Conservation (phyloP, 2,329 filamentous ascomycete species). For the Xylariaceae sp. region DNA sequence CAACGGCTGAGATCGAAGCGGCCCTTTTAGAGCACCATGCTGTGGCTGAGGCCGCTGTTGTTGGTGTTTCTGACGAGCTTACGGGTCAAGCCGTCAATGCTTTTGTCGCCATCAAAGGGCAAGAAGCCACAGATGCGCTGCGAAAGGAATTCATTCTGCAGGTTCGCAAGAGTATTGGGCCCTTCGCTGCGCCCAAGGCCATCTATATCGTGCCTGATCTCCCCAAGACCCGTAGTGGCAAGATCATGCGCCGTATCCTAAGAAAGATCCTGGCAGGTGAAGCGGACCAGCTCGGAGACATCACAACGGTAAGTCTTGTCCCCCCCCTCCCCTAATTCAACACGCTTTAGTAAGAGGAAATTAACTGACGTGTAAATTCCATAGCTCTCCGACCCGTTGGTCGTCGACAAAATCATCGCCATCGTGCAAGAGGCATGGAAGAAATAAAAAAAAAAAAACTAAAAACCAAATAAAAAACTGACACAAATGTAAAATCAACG, state of each 20-base stretch:
- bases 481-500: neutral
- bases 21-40: conserved; percentile 86
- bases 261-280: conserved; percentile 96
- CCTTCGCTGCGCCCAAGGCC: conserved; percentile 92
- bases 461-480: neutral
- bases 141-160: conserved; percentile 92
- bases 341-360: neutral
- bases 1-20: conserved; percentile 96
- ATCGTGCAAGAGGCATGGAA: conserved; percentile 62
- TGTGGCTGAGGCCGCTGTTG: conserved; percentile 91
- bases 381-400: conserved; percentile 79
- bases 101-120: conserved; percentile 84
- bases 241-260: conserved; percentile 97
- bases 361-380: conserved; percentile 6
- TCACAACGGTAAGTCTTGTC: conserved; percentile 65
- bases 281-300: conserved; percentile 94
- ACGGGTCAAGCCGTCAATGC: conserved; percentile 97
- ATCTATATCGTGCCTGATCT: conserved; percentile 88
- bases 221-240: conserved; percentile 94
- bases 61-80: conserved; percentile 87
- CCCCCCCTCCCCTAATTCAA: neutral
- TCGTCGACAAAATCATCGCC: conserved; percentile 85
- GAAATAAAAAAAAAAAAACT: conserved; percentile 37
- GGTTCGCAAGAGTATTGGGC: conserved; percentile 94
- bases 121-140: conserved; percentile 69